Evolutionary conservation across 257 asterid species (phyloP).

Genomic region (Fraxinus excelsior): DNA sequence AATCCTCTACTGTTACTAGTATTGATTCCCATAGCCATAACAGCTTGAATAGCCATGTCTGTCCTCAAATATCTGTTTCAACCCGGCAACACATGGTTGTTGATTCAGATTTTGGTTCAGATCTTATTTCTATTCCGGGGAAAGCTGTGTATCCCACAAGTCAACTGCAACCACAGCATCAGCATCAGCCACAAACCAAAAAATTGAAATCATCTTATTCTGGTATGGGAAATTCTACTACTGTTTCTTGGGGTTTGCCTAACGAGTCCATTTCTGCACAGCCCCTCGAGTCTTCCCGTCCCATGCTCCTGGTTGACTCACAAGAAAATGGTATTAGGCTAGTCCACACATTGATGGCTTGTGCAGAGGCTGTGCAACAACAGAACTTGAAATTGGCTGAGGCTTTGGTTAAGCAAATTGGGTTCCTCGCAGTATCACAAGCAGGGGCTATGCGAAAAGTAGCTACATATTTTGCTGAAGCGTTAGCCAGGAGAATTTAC

Average conservation of each 20-base stretch:
- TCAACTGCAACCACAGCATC: constrained; percentile 9
- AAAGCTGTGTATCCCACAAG: constrained; percentile 37
- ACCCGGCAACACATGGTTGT: constrained; percentile 21
- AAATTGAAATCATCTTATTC: constrained; percentile 34
- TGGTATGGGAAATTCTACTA: not conserved
- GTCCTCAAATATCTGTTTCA: not conserved
- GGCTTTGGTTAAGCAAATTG: constrained; percentile 67
- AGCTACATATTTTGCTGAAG: constrained; percentile 84
- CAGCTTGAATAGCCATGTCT: constrained; percentile 14
- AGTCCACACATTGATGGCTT: constrained; percentile 83
- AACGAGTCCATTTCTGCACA: constrained; percentile 23
- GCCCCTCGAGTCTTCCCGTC: constrained; percentile 45
- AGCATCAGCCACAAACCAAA: constrained; percentile 46
- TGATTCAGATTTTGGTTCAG: constrained; percentile 68
- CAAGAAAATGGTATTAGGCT: constrained; percentile 85
- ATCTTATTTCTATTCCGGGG: constrained; percentile 82
- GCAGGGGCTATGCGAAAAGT: constrained; percentile 90
- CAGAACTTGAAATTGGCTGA: constrained; percentile 70
- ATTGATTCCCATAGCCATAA: constrained; percentile 11
- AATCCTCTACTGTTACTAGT: constrained; percentile 22
- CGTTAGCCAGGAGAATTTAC: constrained; percentile 70
- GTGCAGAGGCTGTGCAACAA: constrained; percentile 82
- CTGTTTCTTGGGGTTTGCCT: constrained; percentile 17
- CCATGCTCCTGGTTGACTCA: constrained; percentile 65
- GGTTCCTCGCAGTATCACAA: constrained; percentile 72